These are phyloP conservation scores for Pterothamnion heteromorphum DNA, from an alignment of 31 red algal species.

Conservation along the genomic window DNA sequence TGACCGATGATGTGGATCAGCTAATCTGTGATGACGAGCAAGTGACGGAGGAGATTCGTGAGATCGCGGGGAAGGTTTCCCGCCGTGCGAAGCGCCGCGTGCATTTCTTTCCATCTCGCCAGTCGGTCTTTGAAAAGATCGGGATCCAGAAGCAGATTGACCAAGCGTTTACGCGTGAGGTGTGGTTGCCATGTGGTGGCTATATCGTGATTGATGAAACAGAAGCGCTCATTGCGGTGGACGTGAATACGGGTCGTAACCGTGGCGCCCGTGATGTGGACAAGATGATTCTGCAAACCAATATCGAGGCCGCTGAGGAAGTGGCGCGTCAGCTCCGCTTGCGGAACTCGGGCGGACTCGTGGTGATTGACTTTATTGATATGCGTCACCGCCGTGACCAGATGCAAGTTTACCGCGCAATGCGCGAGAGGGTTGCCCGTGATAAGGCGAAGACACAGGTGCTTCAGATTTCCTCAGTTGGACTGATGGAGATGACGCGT, in stretches of 20 bases:
- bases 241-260: constrained; percentile 3
- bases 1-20: background rate
- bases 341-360: background rate
- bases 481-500: constrained; percentile 12
- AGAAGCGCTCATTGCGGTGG: background rate
- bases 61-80: background rate
- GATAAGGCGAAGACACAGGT: background rate
- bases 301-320: background rate
- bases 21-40: background rate
- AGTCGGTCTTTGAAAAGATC: background rate
- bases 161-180: background rate
- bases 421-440: background rate
- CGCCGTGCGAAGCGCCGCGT: background rate
- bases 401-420: background rate
- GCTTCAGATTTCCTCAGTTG: background rate
- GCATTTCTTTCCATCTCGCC: background rate
- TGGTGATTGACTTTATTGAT: constrained; percentile 18
- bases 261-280: background rate
- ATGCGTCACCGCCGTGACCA: background rate
- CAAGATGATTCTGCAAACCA: background rate
- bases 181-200: background rate
- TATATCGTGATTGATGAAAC: constrained; percentile 7
- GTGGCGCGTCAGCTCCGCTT: background rate
- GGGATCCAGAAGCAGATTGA: background rate
- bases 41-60: background rate